Evolutionary conservation across 2,329 filamentous ascomycete genomes (phyloP).

Genomic region (Botrytis cinerea): DNA sequence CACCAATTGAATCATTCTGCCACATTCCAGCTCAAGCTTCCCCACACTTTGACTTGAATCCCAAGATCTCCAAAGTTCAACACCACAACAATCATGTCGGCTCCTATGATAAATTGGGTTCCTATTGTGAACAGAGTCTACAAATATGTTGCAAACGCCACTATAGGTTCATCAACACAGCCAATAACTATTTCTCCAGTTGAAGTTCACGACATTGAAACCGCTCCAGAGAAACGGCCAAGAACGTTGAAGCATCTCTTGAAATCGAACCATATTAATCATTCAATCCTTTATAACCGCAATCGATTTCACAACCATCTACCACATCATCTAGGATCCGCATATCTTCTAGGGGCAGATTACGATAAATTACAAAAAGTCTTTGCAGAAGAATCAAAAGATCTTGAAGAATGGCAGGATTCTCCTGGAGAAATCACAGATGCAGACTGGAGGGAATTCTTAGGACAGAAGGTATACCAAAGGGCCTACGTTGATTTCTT

Average conservation of each 20-base stretch:
- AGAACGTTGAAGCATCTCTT: slow-evolving; percentile 87
- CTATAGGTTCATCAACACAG: slow-evolving; percentile 38
- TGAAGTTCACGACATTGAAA: slow-evolving; percentile 77
- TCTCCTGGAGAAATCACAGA: slow-evolving; percentile 81
- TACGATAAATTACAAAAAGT: slow-evolving; percentile 72
- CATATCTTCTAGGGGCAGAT: slow-evolving; percentile 80
- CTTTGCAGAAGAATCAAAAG: slow-evolving; percentile 74
- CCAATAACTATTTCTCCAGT: slow-evolving; percentile 65
- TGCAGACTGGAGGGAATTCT: slow-evolving; percentile 82
- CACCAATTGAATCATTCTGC: slow-evolving; percentile 8
- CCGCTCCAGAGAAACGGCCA: slow-evolving; percentile 73
- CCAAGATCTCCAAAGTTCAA: not conserved
- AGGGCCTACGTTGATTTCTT: slow-evolving; percentile 93
- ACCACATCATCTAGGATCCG: slow-evolving; percentile 78
- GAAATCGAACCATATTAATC: slow-evolving; percentile 87
- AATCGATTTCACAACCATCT: slow-evolving; percentile 79
- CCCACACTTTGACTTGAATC: slow-evolving; percentile 13
- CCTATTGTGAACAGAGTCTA: slow-evolving; percentile 47
- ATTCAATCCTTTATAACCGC: slow-evolving; percentile 78
- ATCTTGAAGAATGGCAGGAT: slow-evolving; percentile 77
- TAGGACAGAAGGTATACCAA: slow-evolving; percentile 81
- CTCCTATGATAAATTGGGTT: slow-evolving; percentile 48
- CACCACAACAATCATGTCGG: slow-evolving; percentile 38
- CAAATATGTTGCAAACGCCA: slow-evolving; percentile 40
- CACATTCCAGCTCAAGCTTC: not conserved